A percentile compares a stretch with the other conserved stretches of the same genome.
Evolutionary conservation across 495 filamentous ascomycete genomes (phyloP).

Genomic region (Parmelia sp.): DNA sequence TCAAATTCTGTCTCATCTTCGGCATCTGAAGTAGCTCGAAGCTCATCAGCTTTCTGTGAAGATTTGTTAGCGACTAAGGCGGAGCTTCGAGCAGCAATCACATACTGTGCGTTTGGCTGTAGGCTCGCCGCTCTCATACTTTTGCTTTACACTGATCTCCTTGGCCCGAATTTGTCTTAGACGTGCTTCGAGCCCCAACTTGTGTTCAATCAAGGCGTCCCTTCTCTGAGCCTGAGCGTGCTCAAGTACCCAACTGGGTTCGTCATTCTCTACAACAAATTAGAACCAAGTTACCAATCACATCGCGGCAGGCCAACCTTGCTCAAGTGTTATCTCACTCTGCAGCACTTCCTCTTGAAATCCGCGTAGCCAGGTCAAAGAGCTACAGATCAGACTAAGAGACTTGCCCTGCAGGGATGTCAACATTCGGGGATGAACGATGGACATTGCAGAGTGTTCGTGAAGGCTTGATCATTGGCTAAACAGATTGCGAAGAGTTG

Average conservation of each 20-base stretch:
- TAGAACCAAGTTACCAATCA: conserved; percentile 16
- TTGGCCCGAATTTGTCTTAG: conserved; percentile 61
- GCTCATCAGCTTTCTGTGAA: conserved; percentile 33
- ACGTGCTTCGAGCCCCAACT: conserved; percentile 63
- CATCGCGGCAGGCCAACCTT: conserved; percentile 27
- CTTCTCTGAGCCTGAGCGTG: conserved; percentile 61
- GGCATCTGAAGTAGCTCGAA: conserved; percentile 28
- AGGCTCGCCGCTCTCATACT: conserved; percentile 40
- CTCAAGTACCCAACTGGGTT: conserved; percentile 86
- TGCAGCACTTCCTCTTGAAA: conserved; percentile 66
- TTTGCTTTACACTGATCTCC: conserved; percentile 56
- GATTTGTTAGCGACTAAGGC: neutral
- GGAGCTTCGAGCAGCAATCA: conserved; percentile 3
- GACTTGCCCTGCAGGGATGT: conserved; percentile 74
- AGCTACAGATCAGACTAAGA: conserved; percentile 84
- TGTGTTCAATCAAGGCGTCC: conserved; percentile 56
- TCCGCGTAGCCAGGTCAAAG: conserved; percentile 88
- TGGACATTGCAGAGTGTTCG: neutral
- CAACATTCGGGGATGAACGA: neutral
- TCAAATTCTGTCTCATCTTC: conserved; percentile 68
- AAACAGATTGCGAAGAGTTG: no score
- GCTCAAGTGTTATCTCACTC: conserved; percentile 36
- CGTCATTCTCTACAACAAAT: conserved; percentile 51
- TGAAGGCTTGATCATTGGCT: conserved; percentile 7
- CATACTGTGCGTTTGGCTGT: conserved; percentile 42